Conservation (phyloP, 1,284 basidiomycete species). For the Abortiporus biennis region DNA sequence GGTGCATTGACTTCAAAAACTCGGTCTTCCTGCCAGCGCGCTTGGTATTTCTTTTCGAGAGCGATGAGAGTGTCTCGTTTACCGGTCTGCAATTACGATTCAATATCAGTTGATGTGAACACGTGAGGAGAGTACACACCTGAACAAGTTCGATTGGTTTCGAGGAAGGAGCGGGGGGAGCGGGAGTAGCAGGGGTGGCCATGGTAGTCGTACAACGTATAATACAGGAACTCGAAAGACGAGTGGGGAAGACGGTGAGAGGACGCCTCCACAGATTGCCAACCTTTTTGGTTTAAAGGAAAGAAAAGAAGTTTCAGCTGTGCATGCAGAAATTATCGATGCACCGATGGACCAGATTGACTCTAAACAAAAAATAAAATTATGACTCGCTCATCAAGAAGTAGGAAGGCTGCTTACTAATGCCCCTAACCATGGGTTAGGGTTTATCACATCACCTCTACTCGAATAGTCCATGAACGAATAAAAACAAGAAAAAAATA, state of each 20-base stretch:
- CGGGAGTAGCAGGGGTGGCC: conserved; percentile 11
- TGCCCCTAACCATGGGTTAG: too few relatives aligned
- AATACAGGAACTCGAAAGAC: conserved; percentile 12
- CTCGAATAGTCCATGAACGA: too few relatives aligned
- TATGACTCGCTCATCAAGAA: too few relatives aligned
- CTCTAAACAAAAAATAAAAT: too few relatives aligned
- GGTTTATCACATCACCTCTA: too few relatives aligned
- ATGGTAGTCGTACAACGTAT: conserved; percentile 8
- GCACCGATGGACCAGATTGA: too few relatives aligned
- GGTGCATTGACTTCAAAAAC: conserved; percentile 87
- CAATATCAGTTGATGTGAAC: conserved; percentile 1
- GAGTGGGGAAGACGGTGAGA: not conserved
- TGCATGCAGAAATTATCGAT: too few relatives aligned
- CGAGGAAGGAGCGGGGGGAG: conserved; percentile 18
- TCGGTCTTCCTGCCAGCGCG: conserved; percentile 66
- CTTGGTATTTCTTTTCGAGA: conserved; percentile 83
- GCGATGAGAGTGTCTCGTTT: conserved; percentile 86
- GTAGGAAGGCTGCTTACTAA: too few relatives aligned
- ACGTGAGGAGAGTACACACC: conserved; percentile 13
- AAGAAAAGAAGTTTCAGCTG: too few relatives aligned
- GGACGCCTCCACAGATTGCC: too few relatives aligned
- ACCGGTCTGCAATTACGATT: conserved; percentile 64
- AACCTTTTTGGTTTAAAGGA: too few relatives aligned
- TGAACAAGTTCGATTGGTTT: conserved; percentile 30
- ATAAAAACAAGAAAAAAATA: too few relatives aligned